Evolutionary conservation across 768 basidiomycete species (phyloP), one percentile per base, ranked within the genome.

Genomic region (Coprinellus micaceus): DNA sequence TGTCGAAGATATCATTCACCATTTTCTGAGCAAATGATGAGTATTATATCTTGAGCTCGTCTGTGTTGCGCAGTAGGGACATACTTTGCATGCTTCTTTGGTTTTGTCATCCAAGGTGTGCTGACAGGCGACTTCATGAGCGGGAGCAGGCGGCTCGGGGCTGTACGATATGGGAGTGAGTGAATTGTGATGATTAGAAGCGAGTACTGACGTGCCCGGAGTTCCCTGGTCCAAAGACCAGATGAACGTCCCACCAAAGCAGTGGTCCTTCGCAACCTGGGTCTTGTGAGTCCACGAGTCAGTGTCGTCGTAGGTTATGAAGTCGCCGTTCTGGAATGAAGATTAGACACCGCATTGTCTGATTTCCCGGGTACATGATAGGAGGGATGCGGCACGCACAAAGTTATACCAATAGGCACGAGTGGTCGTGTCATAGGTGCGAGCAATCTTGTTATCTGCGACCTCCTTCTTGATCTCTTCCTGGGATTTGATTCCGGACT

Each of bases 201-300:
- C 22, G 21, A 24, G n/a, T 19, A 45, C 44, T 33, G 33, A 45
- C 44, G 21, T 11, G 24, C 44, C 24, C 44, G 10, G 50, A 11
- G 50, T 39, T 24, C 19, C 25, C 33, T 52, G 50, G 33, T 52
- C 50, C 30, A 52, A 24, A 19, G 50, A 52, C 50, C 53, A 54
- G 9, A 54, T 22, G n/a, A 54, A 54, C 7, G 53, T 54, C 10
- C 53, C 53, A 12, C 53, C 53, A 19, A 54, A 54, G 53, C 53
- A 54, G 25, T 22, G 11, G n/a, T 44, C 21, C 4, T 25, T 39
- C 43, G 53, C 53, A 15, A 44, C 26, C 13, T 54, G 24, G 13
- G 53, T 54, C n/a, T 54, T 54, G 11, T 54, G 10, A 40, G 24
- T 46, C 53, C 53, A 54, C n/a, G 53, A 21, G 2, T 43, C 29